Evolutionary conservation across 257 asterid genomes (phyloP).

Genomic region (Solanum megistacrolobum): DNA sequence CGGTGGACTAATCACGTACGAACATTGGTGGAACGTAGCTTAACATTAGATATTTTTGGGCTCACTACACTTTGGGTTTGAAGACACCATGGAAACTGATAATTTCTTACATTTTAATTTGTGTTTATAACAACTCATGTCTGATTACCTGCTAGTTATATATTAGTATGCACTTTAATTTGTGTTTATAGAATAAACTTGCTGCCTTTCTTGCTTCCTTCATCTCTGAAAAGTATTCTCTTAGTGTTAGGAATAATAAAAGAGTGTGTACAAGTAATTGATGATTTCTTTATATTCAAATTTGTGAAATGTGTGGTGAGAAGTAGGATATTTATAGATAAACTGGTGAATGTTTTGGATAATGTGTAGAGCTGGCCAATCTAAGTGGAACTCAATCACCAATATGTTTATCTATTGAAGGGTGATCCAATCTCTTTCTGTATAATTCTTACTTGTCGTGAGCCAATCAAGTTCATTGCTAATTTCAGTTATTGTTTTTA

Average conservation of each 20-base stretch:
- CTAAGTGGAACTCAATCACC: neutral
- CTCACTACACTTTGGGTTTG: too few species aligned
- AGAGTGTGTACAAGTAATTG: neutral
- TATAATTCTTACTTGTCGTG: too few species aligned
- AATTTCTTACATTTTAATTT: slow-evolving; percentile 20
- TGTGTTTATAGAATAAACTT: neutral
- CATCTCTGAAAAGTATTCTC: neutral
- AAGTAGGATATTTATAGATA: slow-evolving; percentile 48
- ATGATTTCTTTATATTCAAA: slow-evolving; percentile 2
- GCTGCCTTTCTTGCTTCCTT: slow-evolving; percentile 32
- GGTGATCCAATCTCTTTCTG: too few species aligned
- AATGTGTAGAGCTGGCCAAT: neutral
- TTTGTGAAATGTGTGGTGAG: slow-evolving; percentile 17
- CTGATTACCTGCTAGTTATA: too few species aligned
- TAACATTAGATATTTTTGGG: too few species aligned
- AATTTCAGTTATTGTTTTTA: too few species aligned
- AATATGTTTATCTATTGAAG: neutral
- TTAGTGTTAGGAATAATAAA: neutral
- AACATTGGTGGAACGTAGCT: too few species aligned
- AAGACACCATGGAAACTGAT: too few species aligned
- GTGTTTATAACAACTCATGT: too few species aligned
- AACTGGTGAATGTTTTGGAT: slow-evolving; percentile 23
- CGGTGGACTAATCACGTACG: too few species aligned
- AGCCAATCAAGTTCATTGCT: too few species aligned
- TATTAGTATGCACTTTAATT: too few species aligned